Base-by-base conservation (phyloP, 2,329 filamentous ascomycete species). In the Ilyonectria destructans region DNA sequence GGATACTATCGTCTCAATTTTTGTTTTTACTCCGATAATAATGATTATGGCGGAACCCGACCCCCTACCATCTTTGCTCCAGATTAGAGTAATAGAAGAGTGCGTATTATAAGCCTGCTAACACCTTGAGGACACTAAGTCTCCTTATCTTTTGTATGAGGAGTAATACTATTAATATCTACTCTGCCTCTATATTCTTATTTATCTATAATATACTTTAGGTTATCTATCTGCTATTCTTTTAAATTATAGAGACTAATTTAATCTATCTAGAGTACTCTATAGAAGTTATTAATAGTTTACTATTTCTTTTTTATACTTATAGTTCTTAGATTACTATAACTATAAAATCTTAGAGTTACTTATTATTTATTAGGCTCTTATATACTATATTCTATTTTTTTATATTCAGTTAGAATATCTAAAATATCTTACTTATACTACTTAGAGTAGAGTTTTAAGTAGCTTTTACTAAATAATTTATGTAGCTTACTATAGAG, bases 311-410 rank as follows among this genome's bases (percentile, higher is more conserved):
- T 52, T 54, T 26, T 29, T 52, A 29, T 43, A 45, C 62, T 21
- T 64, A 33, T 2, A 54, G 62, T 31, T 64, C 54, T 58, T 64
- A 33, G 33, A 64, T 58, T 21, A 31, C 54, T 58, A 64, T 64
- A 6, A 45, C 62, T 54, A 45, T 26, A 17, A 43, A 45, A 19
- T 64, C 62, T 58, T 58, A 29, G 43, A 64, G 52, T 29, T 64
- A 10, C 62, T 55, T 58, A 58, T 64, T 45, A 21, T 64, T 64
- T 54, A 64, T 64, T 1, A 64, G 62, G 62, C 62, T 64, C 33
- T 64, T 31, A 17, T 64, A 21, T 64, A 64, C 54, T 19, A 46
- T 58, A 37, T 52, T 45, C 62, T 64, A 45, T 33, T 58, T 64
- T 52, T 31, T 64, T 31, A 58, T 29, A 54, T 64, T 58, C 54